Conservation (phyloP, 139 green algal genomes). For the Auxenochlorella pyrenoidosa region DNA sequence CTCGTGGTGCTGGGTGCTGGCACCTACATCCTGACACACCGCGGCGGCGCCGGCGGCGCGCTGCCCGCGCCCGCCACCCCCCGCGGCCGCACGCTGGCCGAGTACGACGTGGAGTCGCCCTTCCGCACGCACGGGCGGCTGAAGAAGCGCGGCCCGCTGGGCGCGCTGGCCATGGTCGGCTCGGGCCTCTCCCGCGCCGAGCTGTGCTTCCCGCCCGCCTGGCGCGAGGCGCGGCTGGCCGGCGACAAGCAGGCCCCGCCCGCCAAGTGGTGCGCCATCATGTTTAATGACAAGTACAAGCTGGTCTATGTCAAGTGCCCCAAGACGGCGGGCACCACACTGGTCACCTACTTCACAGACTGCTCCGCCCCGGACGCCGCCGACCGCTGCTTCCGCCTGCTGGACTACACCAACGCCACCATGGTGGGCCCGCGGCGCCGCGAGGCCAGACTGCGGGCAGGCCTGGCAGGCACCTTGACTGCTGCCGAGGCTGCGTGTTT, state of each 20-base stretch:
- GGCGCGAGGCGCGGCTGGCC: not conserved
- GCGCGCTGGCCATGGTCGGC: not conserved
- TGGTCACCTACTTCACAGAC: conserved; percentile 2
- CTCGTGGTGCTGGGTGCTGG: not conserved
- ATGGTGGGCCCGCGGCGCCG: no score
- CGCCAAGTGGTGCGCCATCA: conserved; percentile 7
- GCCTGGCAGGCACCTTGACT: no score
- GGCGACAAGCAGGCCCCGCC: not conserved
- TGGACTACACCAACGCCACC: not conserved
- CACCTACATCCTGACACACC: not conserved
- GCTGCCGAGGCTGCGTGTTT: no score
- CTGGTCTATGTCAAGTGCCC: conserved; percentile 22
- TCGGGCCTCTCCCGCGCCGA: not conserved
- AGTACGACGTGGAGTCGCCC: not conserved
- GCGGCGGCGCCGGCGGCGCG: not conserved
- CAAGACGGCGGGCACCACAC: conserved; percentile 17
- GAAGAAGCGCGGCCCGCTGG: not conserved
- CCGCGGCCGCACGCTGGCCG: not conserved
- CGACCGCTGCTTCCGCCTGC: not conserved
- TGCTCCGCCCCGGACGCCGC: not conserved
- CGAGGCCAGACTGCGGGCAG: no score
- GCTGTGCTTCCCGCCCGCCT: not conserved
- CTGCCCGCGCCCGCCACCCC: not conserved
- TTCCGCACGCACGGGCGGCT: not conserved
- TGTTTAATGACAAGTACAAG: conserved; percentile 21